These are phyloP conservation scores for Plasmopara muralis DNA, from an alignment of 352 stramenopile genomes.

Conservation along the genomic window DNA sequence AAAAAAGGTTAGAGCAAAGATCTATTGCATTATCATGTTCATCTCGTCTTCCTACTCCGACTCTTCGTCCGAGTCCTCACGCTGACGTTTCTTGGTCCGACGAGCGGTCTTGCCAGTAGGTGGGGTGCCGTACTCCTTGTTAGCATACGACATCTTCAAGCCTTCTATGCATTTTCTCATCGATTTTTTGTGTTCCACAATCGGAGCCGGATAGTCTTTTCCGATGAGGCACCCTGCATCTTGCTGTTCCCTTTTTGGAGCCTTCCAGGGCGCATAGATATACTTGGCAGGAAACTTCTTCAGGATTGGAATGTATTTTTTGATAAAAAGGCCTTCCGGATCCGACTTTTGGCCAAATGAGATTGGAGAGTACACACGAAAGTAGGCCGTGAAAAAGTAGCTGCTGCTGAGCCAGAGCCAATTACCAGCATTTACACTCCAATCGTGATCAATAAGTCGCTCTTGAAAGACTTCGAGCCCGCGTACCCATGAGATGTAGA, in stretches of 20 bases:
- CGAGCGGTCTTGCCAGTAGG: conserved; percentile 4
- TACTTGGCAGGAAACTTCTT: conserved; percentile 91
- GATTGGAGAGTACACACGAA: conserved; percentile 92
- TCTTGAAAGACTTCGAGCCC: conserved; percentile 89
- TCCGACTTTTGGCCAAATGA: conserved; percentile 96
- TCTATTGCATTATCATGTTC: too few species aligned
- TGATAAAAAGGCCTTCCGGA: conserved; percentile 85
- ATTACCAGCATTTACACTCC: conserved; percentile 95
- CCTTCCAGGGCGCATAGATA: conserved; percentile 97
- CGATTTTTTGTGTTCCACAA: conserved; percentile 90
- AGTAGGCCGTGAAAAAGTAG: conserved; percentile 97
- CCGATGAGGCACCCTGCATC: conserved; percentile 80
- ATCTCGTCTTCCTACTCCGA: background rate
- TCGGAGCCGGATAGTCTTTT: conserved; percentile 91
- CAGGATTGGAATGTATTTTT: conserved; percentile 89
- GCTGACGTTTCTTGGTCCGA: conserved; percentile 17
- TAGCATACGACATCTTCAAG: conserved; percentile 87
- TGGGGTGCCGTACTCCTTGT: conserved; percentile 21
- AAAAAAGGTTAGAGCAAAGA: too few species aligned
- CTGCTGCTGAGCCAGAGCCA: conserved; percentile 95
- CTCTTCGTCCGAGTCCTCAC: conserved; percentile 8
- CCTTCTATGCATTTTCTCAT: conserved; percentile 86
- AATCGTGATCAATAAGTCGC: conserved; percentile 95
- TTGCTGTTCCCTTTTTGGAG: conserved; percentile 81
- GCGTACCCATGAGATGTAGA: conserved; percentile 93